Conservation (phyloP, 106 monocot genomes). For the Phalaenopsis aphrodite region DNA sequence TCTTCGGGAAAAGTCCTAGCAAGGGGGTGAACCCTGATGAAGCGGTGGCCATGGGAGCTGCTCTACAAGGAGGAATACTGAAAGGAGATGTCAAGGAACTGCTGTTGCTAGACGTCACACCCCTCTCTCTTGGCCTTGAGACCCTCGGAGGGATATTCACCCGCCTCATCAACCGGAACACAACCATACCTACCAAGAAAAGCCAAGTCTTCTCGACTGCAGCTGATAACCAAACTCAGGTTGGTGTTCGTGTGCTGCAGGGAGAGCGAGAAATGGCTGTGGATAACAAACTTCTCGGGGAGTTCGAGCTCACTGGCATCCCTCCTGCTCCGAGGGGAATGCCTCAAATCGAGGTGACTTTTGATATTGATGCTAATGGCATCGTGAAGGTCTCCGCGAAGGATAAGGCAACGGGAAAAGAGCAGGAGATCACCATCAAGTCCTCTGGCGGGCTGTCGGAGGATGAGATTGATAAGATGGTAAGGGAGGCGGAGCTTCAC, state of each 20-base stretch:
- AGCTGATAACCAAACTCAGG: conserved; percentile 63
- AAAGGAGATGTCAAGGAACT: conserved; percentile 21
- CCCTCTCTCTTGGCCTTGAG: conserved; percentile 22
- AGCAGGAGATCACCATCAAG: conserved; percentile 58
- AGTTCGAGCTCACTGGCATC: conserved; percentile 51
- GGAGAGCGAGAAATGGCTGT: conserved; percentile 61
- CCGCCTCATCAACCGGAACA: conserved; percentile 24
- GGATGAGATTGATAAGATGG: conserved; percentile 59
- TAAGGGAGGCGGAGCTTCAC: conserved; percentile 58
- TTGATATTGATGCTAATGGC: conserved; percentile 61
- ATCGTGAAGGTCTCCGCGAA: conserved; percentile 59
- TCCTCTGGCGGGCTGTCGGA: conserved; percentile 63
- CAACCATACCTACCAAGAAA: conserved; percentile 25
- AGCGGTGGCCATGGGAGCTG: conserved; percentile 31
- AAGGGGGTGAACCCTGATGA: conserved; percentile 27
- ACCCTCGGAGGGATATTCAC: conserved; percentile 30
- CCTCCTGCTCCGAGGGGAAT: conserved; percentile 60
- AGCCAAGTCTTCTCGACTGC: conserved; percentile 56
- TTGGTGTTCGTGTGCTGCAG: conserved; percentile 44
- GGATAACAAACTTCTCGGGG: conserved; percentile 58
- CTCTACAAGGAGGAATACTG: conserved; percentile 19
- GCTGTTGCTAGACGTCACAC: conserved; percentile 13
- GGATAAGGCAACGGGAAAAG: conserved; percentile 38
- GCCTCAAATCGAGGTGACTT: conserved; percentile 63
- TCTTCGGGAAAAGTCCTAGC: conserved; percentile 19